phyloP scores from a whole-genome alignment of 2,329 filamentous ascomycete genomes.

The Trichoderma koningii region DNA sequence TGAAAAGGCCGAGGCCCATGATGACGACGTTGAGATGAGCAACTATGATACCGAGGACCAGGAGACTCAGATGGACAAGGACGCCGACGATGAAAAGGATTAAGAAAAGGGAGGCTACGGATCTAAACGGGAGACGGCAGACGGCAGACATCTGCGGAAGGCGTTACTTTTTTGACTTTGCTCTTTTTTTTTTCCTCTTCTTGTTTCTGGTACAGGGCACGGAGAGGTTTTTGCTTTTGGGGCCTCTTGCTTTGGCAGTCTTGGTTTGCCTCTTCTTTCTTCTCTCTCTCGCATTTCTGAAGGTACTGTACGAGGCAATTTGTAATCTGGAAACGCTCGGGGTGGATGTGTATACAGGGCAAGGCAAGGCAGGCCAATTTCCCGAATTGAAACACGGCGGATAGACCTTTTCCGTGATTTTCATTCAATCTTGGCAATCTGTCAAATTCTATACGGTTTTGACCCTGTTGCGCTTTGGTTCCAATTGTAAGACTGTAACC shows the following conservation, averaged over 20 bases:
- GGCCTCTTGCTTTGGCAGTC: background rate
- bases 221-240: background rate
- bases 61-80: slow-evolving; percentile 41
- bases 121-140: background rate
- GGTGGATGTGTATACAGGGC: slow-evolving; percentile 17
- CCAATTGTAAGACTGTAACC: background rate
- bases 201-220: background rate
- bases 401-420: background rate
- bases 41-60: slow-evolving; percentile 50
- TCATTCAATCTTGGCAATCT: background rate
- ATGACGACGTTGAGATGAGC: slow-evolving; percentile 54
- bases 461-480: background rate
- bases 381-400: background rate
- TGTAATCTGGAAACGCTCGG: background rate
- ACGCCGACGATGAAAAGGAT: slow-evolving; percentile 35
- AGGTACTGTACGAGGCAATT: slow-evolving; percentile 6
- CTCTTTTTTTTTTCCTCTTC: background rate
- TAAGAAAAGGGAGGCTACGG: slow-evolving; percentile 26
- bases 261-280: background rate
- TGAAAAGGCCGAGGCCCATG: slow-evolving; percentile 42
- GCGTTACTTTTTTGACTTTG: slow-evolving; percentile 12
- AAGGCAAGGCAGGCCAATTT: background rate
- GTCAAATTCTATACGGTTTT: background rate
- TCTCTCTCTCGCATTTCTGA: background rate
- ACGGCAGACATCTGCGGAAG: slow-evolving; percentile 3